Evolutionary conservation across 1,139 yeast genomes (phyloP), one percentile per base, ranked within the genome.

Genomic region (Saccharomyces hybrid): DNA sequence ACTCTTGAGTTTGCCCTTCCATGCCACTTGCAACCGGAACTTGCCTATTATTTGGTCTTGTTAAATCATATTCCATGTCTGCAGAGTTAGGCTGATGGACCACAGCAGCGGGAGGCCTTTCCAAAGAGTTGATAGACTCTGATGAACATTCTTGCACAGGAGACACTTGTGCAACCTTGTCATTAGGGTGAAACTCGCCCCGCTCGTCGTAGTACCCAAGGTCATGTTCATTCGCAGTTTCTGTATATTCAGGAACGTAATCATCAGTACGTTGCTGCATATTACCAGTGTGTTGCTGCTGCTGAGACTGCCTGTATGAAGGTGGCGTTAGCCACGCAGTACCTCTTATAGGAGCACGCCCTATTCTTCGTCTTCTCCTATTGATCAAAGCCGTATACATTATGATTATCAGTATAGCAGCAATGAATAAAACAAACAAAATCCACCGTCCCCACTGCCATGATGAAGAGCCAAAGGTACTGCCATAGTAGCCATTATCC

Each of bases 321-420:
- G 96, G 96, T 2, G 96, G 96, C 0, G 95, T 84, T 78, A 90
- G 80, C 95, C 96, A 90, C 9, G 88, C 81, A 1, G 97, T 89
- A 6, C 95, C 95, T 54, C 82, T 77, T 2, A 88, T 74, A 0
- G 97, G 96, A 41, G 76, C 77, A 44, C 75, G 73, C 3, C 97
- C 97, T 29, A 73, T 70, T 31, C 70, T 74, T 1, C 80, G 75
- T 65, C 97, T 76, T 55, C 77, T 75, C 52, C 76, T 78, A 61
- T 89, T 87, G 2, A 58, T 48, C 34, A 83, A 76, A 47, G 81
- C 65, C 16, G 88, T 69, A 1, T 83, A 79, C 42, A 82, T 77
- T 11, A 55, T 47, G 9, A 60, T 26, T 9, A 57, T 16, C 1
- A 80, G 41, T 6, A 86, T 66, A 1, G 81, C 77, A 2, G 77